Evolutionary conservation across 2,329 filamentous ascomycete species (phyloP).

Genomic region (Trichophyton schoenleinii): DNA sequence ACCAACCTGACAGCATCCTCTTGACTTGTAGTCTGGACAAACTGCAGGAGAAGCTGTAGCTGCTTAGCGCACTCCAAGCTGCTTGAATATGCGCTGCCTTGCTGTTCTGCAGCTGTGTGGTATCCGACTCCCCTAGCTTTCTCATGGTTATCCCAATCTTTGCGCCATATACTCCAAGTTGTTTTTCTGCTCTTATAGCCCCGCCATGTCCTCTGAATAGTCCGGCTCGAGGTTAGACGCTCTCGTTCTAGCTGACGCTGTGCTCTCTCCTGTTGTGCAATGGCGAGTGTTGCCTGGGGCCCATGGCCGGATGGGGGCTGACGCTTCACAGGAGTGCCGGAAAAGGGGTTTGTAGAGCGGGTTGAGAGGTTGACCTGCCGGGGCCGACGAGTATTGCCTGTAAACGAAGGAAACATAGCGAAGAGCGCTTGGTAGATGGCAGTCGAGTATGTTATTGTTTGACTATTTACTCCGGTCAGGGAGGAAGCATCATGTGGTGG

Average conservation of each 20-base stretch:
- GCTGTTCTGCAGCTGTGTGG: conserved; percentile 15
- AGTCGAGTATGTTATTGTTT: not conserved
- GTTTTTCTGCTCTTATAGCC: conserved; percentile 53
- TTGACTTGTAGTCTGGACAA: conserved; percentile 43
- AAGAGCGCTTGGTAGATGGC: not conserved
- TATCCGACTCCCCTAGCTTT: conserved; percentile 22
- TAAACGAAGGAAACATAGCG: conserved; percentile 82
- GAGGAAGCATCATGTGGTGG: not conserved
- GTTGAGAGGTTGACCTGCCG: conserved; percentile 92
- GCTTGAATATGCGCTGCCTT: conserved; percentile 20
- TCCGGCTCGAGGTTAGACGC: conserved; percentile 57
- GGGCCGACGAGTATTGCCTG: conserved; percentile 68
- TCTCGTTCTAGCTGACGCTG: conserved; percentile 71
- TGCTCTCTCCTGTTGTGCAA: conserved; percentile 75
- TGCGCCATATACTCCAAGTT: conserved; percentile 46
- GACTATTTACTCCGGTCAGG: not conserved
- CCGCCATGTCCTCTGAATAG: conserved; percentile 71
- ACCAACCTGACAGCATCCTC: conserved; percentile 30
- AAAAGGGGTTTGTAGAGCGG: conserved; percentile 68
- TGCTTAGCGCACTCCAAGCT: conserved; percentile 35
- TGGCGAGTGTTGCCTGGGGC: conserved; percentile 64
- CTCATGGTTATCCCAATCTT: conserved; percentile 50
- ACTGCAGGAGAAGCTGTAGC: conserved; percentile 56
- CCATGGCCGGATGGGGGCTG: conserved; percentile 45
- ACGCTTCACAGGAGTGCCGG: conserved; percentile 43